phyloP scores from a whole-genome alignment of 352 stramenopile species.

The Phytophthora sp. region DNA sequence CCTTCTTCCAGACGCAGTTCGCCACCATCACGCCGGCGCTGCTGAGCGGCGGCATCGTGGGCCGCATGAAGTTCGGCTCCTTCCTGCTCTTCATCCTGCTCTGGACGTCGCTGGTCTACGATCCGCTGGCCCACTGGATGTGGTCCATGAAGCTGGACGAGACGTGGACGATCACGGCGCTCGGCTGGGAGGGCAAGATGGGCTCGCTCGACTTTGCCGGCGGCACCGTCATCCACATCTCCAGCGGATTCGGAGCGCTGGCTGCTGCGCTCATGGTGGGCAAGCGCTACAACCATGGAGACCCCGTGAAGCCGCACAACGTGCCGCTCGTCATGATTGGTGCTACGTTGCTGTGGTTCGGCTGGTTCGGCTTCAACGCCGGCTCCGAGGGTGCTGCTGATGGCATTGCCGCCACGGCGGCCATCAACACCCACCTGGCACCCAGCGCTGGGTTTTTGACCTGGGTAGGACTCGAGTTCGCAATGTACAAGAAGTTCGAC shows the following conservation, averaged over 20 bases:
- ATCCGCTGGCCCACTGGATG: constrained; percentile 84
- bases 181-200: constrained; percentile 75
- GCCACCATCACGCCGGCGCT: constrained; percentile 81
- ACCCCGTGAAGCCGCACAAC: constrained; percentile 80
- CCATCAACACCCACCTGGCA: constrained; percentile 77
- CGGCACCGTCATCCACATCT: constrained; percentile 85
- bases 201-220: constrained; percentile 81
- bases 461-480: constrained; percentile 69
- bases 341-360: constrained; percentile 79
- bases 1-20: constrained; percentile 87
- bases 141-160: constrained; percentile 76
- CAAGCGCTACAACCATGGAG: constrained; percentile 75
- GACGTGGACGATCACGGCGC: constrained; percentile 42
- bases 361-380: constrained; percentile 88
- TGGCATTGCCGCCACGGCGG: constrained; percentile 62
- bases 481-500: constrained; percentile 64
- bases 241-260: constrained; percentile 75
- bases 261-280: constrained; percentile 73
- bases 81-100: constrained; percentile 81
- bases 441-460: constrained; percentile 67
- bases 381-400: constrained; percentile 64
- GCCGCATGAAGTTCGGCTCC: constrained; percentile 82
- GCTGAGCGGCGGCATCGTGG: constrained; percentile 79
- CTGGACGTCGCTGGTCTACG: constrained; percentile 86
- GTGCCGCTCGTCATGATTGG: constrained; percentile 86